phyloP scores from a whole-genome alignment of 2,329 filamentous ascomycete genomes.

The Xylariaceae sp. region DNA sequence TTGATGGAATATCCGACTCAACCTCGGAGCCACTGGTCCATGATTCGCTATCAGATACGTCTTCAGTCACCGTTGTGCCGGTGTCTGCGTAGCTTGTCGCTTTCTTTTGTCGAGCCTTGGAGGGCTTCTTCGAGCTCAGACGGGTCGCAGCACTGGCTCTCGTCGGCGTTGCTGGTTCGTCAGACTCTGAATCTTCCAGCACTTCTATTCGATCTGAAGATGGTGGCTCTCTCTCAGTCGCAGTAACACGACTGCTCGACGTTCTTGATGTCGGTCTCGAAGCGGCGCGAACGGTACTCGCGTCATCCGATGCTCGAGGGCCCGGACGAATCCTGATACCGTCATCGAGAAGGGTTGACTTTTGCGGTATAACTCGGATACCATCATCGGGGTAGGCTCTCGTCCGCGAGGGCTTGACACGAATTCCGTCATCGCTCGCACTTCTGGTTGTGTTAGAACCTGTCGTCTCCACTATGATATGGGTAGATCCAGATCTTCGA shows the following conservation, averaged over 20 bases:
- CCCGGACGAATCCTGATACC: constrained; percentile 30
- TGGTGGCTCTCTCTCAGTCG: constrained; percentile 17
- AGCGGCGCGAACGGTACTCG: constrained; percentile 22
- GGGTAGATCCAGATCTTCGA: constrained; percentile 15
- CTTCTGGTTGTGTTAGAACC: constrained; percentile 17
- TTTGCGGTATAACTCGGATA: constrained; percentile 23
- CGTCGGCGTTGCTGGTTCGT: constrained; percentile 34
- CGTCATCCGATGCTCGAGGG: constrained; percentile 20
- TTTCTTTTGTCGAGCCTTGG: constrained; percentile 18
- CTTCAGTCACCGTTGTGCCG: constrained; percentile 25
- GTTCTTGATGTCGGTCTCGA: constrained; percentile 26
- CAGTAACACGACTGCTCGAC: constrained; percentile 15
- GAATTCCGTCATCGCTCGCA: constrained; percentile 26
- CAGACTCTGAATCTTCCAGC: constrained; percentile 33
- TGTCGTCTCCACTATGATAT: constrained; percentile 14
- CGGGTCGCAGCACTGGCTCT: constrained; percentile 23
- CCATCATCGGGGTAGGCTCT: constrained; percentile 27
- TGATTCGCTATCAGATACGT: constrained; percentile 28
- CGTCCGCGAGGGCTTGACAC: constrained; percentile 20
- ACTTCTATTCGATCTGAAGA: constrained; percentile 28
- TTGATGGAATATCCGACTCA: constrained; percentile 34
- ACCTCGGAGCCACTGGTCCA: constrained; percentile 30
- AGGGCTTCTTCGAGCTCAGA: constrained; percentile 21
- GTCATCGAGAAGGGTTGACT: constrained; percentile 26
- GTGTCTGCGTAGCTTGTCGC: constrained; percentile 20